Conservation (phyloP, 495 filamentous ascomycete species). For the Penicillium steckii region DNA sequence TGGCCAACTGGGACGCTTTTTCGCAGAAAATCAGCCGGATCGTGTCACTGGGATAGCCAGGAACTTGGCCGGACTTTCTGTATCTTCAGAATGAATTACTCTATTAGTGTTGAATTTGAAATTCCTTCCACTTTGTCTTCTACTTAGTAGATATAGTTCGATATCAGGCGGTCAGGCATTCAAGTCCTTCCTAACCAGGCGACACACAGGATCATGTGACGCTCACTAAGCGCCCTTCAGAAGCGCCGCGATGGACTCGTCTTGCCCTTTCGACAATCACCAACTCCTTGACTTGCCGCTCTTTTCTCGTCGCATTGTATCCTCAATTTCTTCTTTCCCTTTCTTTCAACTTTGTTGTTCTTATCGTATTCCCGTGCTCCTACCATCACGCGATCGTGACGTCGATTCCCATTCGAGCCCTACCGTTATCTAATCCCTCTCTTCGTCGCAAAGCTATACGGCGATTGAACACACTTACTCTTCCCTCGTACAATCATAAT, state of each 20-base stretch:
- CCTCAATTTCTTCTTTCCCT: background rate
- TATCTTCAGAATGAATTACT: too few species aligned
- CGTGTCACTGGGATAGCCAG: slow-evolving; percentile 1
- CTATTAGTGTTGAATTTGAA: too few species aligned
- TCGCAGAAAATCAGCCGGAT: slow-evolving; percentile 27
- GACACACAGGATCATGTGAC: slow-evolving; percentile 13
- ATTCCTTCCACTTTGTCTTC: too few species aligned
- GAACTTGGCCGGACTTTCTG: too few species aligned
- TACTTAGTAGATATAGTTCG: too few species aligned
- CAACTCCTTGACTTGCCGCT: slow-evolving; percentile 10
- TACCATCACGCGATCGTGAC: slow-evolving; percentile 10
- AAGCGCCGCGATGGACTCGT: slow-evolving; percentile 14
- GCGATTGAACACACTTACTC: slow-evolving; percentile 6
- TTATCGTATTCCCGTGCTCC: background rate
- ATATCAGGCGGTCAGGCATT: background rate
- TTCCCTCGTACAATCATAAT: slow-evolving; percentile 43
- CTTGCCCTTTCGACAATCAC: background rate
- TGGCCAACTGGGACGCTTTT: slow-evolving; percentile 52
- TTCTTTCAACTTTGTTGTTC: background rate
- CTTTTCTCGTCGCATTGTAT: slow-evolving; percentile 5
- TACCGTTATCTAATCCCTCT: slow-evolving; percentile 28
- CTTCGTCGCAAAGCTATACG: slow-evolving; percentile 16
- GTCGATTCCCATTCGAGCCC: slow-evolving; percentile 2
- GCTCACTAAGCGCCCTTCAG: slow-evolving; percentile 7
- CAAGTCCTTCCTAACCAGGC: background rate